Base-by-base conservation (phyloP, 176 grass and related monocot genomes). In the Musa schizocarpa region DNA sequence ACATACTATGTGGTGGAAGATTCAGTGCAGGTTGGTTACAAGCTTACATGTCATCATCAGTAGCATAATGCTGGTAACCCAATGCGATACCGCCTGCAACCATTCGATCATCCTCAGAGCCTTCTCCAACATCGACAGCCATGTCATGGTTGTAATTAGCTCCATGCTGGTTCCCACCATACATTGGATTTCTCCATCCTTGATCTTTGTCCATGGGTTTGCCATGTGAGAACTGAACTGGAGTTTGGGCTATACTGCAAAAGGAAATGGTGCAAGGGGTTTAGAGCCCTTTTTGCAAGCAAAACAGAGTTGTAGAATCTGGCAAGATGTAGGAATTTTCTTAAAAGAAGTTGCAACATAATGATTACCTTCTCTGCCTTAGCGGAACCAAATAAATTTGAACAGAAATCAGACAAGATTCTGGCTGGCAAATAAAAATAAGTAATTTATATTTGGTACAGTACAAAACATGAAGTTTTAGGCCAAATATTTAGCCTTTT, bases 101-200 rank as follows among this genome's bases (percentile, higher is more conserved):
- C 63, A 78, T 78, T 24, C 21, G 63, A 68, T 54, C 49, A 21
- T 61, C 61, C 8, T 26, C 59, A 52, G 54, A 65, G 43, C 49
- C 76, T 55, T 68, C 63, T 51, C 76, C 54, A 14, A 78, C 81
- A 22, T 84, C 75, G 63, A 79, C 65, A 9, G 70, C 80, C 85
- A 81, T 78, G 24, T 50, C 83, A 75, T 82, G 77, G 14, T 64
- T 43, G 10, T 87, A 72, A 77, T 85, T 87, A 13, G 43, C 68
- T 68, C 82, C 82, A 67, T 86, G 81, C 54, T 72, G 83, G 61
- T 66, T 83, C 58, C 74, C 78, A 20, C 54, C 70, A 63, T 78
- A 81, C 9, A 65, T 63, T 2, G 22, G 73, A 22, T 84, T 86
- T 69, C 84, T 86, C 68, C 86, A 74, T 48, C 82, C 84, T 11